Evolutionary conservation across 1,139 yeast species (phyloP).

Genomic region (Taphrina pruni): DNA sequence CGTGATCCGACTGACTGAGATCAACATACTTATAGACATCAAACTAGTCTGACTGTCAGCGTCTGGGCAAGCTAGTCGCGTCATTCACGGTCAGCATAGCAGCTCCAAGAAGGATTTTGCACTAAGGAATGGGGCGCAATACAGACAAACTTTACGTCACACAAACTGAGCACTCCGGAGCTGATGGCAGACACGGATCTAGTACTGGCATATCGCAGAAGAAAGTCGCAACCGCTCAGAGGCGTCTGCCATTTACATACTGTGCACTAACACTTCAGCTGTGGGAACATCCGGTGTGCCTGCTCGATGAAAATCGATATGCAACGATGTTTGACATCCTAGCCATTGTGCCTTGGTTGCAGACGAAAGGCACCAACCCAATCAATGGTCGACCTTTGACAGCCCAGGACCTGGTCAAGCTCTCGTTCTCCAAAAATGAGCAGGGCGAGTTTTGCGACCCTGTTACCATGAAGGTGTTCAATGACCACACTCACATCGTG

Average conservation of each 20-base stretch:
- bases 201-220: constrained; percentile 49
- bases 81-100: no score
- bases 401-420: constrained; percentile 48
- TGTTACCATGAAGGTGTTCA: constrained; percentile 52
- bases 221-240: constrained; percentile 41
- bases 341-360: constrained; percentile 51
- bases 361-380: constrained; percentile 51
- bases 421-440: constrained; percentile 49
- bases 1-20: no score
- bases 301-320: constrained; percentile 48
- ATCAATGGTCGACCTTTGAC: constrained; percentile 50
- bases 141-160: constrained; percentile 54
- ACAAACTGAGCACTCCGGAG: constrained; percentile 48
- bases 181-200: constrained; percentile 49
- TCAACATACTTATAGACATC: no score
- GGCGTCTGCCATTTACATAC: constrained; percentile 51
- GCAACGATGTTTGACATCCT: constrained; percentile 51
- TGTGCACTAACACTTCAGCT: constrained; percentile 53
- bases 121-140: constrained; percentile 52
- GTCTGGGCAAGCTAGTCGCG: no score
- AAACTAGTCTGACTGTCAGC: no score
- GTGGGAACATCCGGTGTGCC: constrained; percentile 50
- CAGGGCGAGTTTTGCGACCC: constrained; percentile 52
- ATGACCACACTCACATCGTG: constrained; percentile 50
- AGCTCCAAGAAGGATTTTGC: no score